phyloP scores from a whole-genome alignment of 1,284 basidiomycete species.

The Microbotryum lychnidis-dioicae region DNA sequence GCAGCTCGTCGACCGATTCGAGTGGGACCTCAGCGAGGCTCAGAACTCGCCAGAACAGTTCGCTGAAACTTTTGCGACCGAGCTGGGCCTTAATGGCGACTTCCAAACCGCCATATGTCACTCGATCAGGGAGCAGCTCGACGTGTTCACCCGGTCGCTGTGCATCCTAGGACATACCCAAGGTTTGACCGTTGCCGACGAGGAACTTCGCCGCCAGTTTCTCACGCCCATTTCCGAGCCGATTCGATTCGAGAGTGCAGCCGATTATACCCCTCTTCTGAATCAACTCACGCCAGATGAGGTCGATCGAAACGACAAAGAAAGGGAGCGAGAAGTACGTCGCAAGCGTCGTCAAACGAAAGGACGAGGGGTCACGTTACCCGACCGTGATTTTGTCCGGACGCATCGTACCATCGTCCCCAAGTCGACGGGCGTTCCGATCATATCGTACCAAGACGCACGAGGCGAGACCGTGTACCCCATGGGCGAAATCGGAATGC shows the following conservation, averaged over 20 bases:
- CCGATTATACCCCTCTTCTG: slow-evolving; percentile 71
- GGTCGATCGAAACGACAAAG: slow-evolving; percentile 78
- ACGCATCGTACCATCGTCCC: slow-evolving; percentile 65
- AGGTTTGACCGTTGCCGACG: slow-evolving; percentile 70
- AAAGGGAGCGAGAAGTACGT: slow-evolving; percentile 75
- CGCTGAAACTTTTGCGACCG: slow-evolving; percentile 74
- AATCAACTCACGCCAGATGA: slow-evolving; percentile 82
- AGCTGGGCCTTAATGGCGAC: slow-evolving; percentile 84
- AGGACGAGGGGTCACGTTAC: slow-evolving; percentile 79
- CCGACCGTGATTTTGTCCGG: slow-evolving; percentile 85
- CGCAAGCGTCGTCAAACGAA: slow-evolving; percentile 76
- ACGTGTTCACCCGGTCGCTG: slow-evolving; percentile 83
- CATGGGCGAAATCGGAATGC: slow-evolving; percentile 54
- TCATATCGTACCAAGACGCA: slow-evolving; percentile 38
- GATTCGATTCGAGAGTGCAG: slow-evolving; percentile 48
- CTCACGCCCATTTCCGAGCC: slow-evolving; percentile 66
- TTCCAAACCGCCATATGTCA: slow-evolving; percentile 95
- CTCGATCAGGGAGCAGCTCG: slow-evolving; percentile 90
- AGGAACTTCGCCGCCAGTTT: slow-evolving; percentile 84
- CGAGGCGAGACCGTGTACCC: slow-evolving; percentile 29
- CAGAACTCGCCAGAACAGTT: slow-evolving; percentile 83
- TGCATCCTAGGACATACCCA: slow-evolving; percentile 85
- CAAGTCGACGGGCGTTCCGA: slow-evolving; percentile 48
- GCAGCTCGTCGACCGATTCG: slow-evolving; percentile 93
- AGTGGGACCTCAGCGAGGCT: slow-evolving; percentile 86